These are phyloP conservation scores for Candida sonorensis DNA, from an alignment of 805 yeast species.

Conservation along the genomic window DNA sequence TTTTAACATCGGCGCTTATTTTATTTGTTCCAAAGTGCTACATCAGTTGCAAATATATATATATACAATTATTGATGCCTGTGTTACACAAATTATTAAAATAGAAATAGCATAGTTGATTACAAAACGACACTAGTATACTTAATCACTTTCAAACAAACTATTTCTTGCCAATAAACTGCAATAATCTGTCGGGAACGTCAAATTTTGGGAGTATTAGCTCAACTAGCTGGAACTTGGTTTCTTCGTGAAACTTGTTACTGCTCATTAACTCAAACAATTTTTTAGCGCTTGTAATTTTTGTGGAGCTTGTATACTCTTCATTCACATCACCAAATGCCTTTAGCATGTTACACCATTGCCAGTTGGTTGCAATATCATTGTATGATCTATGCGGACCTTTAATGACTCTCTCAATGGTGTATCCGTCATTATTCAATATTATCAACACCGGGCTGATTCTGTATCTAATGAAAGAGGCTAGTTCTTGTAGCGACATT, in stretches of 20 bases:
- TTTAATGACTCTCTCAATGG: constrained; percentile 42
- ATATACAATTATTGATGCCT: no score
- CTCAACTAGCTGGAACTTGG: constrained; percentile 48
- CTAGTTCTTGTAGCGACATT: constrained; percentile 46
- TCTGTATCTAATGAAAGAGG: constrained; percentile 34
- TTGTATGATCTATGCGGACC: constrained; percentile 46
- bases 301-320: constrained; percentile 25
- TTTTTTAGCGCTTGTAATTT: constrained; percentile 32
- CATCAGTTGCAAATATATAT: no score
- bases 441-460: constrained; percentile 36
- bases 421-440: constrained; percentile 45
- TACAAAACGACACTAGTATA: no score
- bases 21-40: no score
- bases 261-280: constrained; percentile 29
- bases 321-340: constrained; percentile 54
- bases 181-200: constrained; percentile 48
- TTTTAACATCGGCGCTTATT: no score
- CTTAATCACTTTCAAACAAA: no score
- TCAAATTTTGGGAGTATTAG: constrained; percentile 53
- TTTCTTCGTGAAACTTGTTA: constrained; percentile 25
- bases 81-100: no score
- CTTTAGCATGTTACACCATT: constrained; percentile 63
- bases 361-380: constrained; percentile 42
- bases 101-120: no score
- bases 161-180: constrained; percentile 4